Percentiles rank a stretch among this genome's conserved stretches.
phyloP scores from a whole-genome alignment of 352 stramenopile species.

The Pythium periplocum region DNA sequence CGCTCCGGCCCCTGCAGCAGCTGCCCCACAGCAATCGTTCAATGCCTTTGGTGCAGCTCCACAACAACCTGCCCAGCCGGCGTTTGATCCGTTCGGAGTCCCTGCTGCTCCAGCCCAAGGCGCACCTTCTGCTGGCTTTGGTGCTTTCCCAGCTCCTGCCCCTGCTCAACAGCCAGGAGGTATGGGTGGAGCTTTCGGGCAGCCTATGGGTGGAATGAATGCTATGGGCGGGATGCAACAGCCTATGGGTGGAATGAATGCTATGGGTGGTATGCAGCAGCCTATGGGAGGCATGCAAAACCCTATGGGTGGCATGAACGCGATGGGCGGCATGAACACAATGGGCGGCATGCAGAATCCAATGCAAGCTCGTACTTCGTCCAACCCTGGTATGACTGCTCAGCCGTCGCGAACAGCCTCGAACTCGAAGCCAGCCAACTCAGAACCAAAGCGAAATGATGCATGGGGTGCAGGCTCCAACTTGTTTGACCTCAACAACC shows the following conservation, averaged over 20 bases:
- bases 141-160: slow-evolving; percentile 22
- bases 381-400: slow-evolving; percentile 17
- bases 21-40: slow-evolving; percentile 20
- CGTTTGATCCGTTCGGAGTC: slow-evolving; percentile 63
- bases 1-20: background rate
- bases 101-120: slow-evolving; percentile 20
- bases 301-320: too few relatives aligned
- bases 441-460: slow-evolving; percentile 58
- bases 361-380: slow-evolving; percentile 16
- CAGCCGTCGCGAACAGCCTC: slow-evolving; percentile 35
- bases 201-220: slow-evolving; percentile 33
- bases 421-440: slow-evolving; percentile 39
- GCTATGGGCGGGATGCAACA: too few relatives aligned
- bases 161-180: background rate
- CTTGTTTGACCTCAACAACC: slow-evolving; percentile 77
- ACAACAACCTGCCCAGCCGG: slow-evolving; percentile 28
- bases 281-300: too few relatives aligned
- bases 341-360: too few relatives aligned
- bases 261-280: slow-evolving; percentile 7
- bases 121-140: slow-evolving; percentile 25
- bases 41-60: background rate
- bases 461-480: slow-evolving; percentile 76
- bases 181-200: slow-evolving; percentile 5
- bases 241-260: slow-evolving; percentile 43
- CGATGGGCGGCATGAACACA: too few relatives aligned